Evolutionary conservation across 2,329 filamentous ascomycete genomes (phyloP), one percentile per base, ranked within the genome.

Genomic region (Pestalotiopsis sp.): DNA sequence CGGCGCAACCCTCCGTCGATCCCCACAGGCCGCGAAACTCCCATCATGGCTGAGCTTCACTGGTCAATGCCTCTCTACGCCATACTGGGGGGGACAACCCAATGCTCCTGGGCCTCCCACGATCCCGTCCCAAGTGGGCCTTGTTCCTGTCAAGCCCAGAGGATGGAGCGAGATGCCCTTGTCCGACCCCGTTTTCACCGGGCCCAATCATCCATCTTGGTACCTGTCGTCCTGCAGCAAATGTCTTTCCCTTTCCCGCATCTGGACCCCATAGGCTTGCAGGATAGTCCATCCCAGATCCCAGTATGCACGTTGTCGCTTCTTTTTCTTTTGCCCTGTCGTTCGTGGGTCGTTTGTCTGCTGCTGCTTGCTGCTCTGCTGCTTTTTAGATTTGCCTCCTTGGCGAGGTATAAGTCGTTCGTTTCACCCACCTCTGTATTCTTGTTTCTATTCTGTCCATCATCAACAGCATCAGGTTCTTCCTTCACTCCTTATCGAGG

Each of bases 21-120:
- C 61, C 25, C 79, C 77, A 76, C 75, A 72, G 78, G 78, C 80
- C 73, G 81, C 81, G 77, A 81, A 82, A 79, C 76, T 72, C 77
- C 75, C 75, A 74, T 67, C 69, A 78, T 78, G 77, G 76, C 79
- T 75, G 74, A 74, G 74, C 73, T 74, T 75, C 71, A 81, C 75
- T 81, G 79, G 79, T 64, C 73, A 72, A 71, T 71, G 58, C 68
- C 49, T 38, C 45, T 57, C 17, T 62, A 31, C 59, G 14, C 36
- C 25, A 23, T 60, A 20, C 31, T 56, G 17, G 52, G 27, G 36
- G 63, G 36, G 31, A 7, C 45, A 66, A 13, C 75, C 74, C 72
- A 75, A 60, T 69, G 74, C 68, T 73, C 66, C 70, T 66, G 45
- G 45, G 45, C 45, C 45, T 52, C 45, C 45, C 45, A 52, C 20